phyloP scores from a whole-genome alignment of 352 stramenopile species.

The Albugo laibachii region DNA sequence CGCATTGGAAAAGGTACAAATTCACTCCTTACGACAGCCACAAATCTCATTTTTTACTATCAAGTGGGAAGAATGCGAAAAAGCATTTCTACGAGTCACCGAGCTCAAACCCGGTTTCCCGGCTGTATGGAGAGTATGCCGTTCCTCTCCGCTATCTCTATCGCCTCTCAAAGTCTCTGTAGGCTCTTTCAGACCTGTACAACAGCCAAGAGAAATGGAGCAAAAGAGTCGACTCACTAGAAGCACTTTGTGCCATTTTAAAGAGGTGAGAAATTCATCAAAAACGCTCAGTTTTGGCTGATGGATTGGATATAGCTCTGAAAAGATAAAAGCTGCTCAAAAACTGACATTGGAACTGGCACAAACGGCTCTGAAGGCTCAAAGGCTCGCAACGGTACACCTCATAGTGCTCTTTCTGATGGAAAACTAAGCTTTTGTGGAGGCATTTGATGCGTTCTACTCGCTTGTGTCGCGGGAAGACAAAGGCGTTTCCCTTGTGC shows the following conservation, averaged over 20 bases:
- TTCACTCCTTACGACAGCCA: background rate
- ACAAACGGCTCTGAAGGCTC: conserved; percentile 23
- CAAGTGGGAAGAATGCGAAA: conserved; percentile 57
- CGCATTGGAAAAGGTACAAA: conserved; percentile 35
- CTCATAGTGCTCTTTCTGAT: background rate
- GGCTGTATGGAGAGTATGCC: conserved; percentile 52
- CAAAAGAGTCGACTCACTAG: conserved; percentile 43
- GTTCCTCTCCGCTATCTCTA: no score
- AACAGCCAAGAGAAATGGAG: conserved; percentile 21
- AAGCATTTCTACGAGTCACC: conserved; percentile 36
- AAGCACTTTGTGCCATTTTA: conserved; percentile 57
- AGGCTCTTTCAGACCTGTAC: conserved; percentile 65
- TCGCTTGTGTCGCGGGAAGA: conserved; percentile 22
- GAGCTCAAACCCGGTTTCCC: conserved; percentile 54
- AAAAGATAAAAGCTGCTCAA: conserved; percentile 59
- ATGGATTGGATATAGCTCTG: conserved; percentile 13
- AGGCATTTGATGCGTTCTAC: conserved; percentile 68
- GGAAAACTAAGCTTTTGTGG: background rate
- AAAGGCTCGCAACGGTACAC: conserved; percentile 23
- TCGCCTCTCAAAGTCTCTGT: background rate
- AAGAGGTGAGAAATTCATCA: conserved; percentile 15
- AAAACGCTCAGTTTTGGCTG: background rate
- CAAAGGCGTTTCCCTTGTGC: conserved; percentile 13
- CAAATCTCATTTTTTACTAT: background rate
- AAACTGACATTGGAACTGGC: conserved; percentile 63